These are phyloP conservation scores for Haemoproteus tartakovskyi DNA, from an alignment of 169 alveolate species.

Conservation along the genomic window DNA sequence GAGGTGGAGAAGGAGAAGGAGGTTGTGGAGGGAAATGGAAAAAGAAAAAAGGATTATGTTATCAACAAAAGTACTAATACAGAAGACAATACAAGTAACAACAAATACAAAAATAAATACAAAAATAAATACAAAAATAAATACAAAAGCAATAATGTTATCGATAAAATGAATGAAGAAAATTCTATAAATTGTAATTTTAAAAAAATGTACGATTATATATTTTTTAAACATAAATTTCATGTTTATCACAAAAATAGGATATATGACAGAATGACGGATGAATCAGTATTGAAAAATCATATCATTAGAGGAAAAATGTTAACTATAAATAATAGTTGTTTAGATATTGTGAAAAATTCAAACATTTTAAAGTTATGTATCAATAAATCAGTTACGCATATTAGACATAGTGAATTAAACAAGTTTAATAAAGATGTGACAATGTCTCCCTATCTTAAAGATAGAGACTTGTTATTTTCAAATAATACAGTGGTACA, in stretches of 20 bases:
- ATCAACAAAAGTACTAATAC: too few relatives aligned
- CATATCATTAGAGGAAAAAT: conserved; percentile 62
- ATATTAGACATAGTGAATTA: not conserved
- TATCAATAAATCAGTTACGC: conserved; percentile 27
- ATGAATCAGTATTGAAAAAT: conserved; percentile 10
- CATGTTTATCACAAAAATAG: conserved; percentile 49
- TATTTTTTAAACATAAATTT: conserved; percentile 54
- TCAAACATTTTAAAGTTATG: conserved; percentile 44
- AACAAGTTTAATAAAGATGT: not conserved
- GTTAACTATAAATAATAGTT: conserved; percentile 30
- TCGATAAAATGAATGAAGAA: not conserved
- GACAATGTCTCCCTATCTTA: conserved; percentile 8
- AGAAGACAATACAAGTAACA: too few relatives aligned
- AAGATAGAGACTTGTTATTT: conserved; percentile 27
- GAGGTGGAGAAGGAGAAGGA: not conserved
- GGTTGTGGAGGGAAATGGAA: not conserved
- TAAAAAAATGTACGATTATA: conserved; percentile 46
- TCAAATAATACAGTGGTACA: conserved; percentile 55
- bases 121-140: not conserved
- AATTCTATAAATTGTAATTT: conserved; percentile 9
- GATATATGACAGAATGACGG: conserved; percentile 20
- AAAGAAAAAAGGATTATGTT: too few relatives aligned
- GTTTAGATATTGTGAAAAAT: conserved; percentile 10
- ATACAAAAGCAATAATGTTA: not conserved
- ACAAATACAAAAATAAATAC: too few relatives aligned